Evolutionary conservation across 2,329 filamentous ascomycete species (phyloP).

Genomic region (Ascochyta pisi): DNA sequence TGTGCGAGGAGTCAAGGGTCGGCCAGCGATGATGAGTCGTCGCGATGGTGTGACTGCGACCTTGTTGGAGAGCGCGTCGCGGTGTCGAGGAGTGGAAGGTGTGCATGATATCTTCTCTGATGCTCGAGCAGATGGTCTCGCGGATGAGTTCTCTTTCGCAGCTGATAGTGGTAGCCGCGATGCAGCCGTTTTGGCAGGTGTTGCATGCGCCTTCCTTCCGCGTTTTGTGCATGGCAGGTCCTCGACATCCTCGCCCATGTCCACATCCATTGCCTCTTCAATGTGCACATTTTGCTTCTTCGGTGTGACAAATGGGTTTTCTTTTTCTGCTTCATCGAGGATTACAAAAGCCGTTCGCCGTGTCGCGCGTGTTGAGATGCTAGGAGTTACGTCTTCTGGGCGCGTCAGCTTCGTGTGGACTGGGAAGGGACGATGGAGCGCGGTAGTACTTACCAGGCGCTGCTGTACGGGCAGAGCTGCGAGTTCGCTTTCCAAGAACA

Average conservation of each 20-base stretch:
- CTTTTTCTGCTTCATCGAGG: conserved; percentile 71
- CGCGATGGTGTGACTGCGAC: conserved; percentile 82
- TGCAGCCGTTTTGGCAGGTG: conserved; percentile 56
- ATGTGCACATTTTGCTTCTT: conserved; percentile 45
- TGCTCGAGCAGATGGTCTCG: conserved; percentile 57
- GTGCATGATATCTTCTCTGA: conserved; percentile 56
- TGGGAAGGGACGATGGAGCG: conserved; percentile 13
- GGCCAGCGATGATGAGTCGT: conserved; percentile 78
- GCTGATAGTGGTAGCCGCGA: conserved; percentile 54
- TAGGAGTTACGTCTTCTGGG: conserved; percentile 30
- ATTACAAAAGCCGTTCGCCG: conserved; percentile 54
- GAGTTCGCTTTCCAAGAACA: conserved; percentile 50
- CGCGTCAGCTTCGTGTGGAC: conserved; percentile 36
- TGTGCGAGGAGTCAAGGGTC: conserved; percentile 77
- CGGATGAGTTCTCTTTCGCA: conserved; percentile 55
- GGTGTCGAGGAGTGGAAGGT: conserved; percentile 77
- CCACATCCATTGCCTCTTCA: conserved; percentile 55
- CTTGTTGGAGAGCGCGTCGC: conserved; percentile 75
- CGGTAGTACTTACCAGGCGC: conserved; percentile 35
- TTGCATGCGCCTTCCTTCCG: conserved; percentile 41
- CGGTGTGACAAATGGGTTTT: conserved; percentile 61
- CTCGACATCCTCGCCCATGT: conserved; percentile 44
- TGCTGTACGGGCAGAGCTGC: conserved; percentile 37
- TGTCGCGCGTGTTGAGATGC: conserved; percentile 49
- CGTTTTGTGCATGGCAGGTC: conserved; percentile 47